phyloP scores from a whole-genome alignment of 139 green algal genomes.

The Gonium pectorale region DNA sequence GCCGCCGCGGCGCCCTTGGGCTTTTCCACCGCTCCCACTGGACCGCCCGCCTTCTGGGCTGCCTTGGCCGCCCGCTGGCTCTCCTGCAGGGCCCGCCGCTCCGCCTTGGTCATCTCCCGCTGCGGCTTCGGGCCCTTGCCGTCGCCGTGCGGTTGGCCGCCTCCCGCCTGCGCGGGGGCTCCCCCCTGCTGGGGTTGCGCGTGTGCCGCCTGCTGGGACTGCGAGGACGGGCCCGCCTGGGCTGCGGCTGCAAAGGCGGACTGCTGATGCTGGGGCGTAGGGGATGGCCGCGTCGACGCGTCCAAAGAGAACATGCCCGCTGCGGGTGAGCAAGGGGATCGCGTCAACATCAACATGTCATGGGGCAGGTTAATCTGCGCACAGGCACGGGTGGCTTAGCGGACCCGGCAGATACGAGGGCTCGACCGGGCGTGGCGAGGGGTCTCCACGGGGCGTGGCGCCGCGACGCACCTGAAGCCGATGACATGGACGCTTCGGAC shows the following conservation, averaged over 20 bases:
- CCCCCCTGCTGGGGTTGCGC: neutral
- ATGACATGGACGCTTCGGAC: conserved; percentile 35
- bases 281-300: neutral
- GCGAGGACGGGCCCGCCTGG: neutral
- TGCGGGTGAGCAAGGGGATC: no score
- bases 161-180: neutral
- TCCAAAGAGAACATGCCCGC: conserved; percentile 39
- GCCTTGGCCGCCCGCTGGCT: conserved; percentile 86
- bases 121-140: conserved; percentile 34
- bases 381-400: no score
- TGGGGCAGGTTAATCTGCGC: no score
- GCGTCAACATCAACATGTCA: no score
- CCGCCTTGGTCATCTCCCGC: conserved; percentile 80
- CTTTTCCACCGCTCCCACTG: neutral
- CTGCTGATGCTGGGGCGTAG: neutral
- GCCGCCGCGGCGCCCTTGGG: conserved; percentile 4
- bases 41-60: conserved; percentile 55
- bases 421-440: no score
- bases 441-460: no score
- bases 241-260: neutral
- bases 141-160: neutral
- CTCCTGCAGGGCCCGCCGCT: conserved; percentile 86
- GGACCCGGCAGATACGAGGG: no score
- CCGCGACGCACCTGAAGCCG: neutral
- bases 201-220: neutral